These are phyloP conservation scores for Scalesia atractyloides DNA, from an alignment of 129 eudicot genomes.

Conservation along the genomic window DNA sequence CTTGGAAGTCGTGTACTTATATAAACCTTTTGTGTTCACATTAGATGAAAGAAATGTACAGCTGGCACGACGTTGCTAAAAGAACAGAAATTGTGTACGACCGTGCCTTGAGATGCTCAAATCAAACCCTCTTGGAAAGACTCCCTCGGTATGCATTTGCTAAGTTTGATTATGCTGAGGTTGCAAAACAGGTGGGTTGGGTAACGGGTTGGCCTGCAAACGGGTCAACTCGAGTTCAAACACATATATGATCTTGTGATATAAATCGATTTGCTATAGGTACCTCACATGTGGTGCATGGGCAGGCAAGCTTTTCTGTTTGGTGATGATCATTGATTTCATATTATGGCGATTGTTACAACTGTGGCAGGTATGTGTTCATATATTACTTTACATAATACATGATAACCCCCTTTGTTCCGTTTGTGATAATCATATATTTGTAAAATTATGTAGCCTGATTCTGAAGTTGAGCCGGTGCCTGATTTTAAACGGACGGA, in stretches of 20 bases:
- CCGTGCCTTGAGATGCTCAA: constrained; percentile 81
- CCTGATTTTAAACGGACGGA: constrained; percentile 26
- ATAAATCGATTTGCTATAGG: constrained; percentile 43
- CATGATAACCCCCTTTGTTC: not conserved
- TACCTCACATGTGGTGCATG: constrained; percentile 92
- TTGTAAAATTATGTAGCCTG: constrained; percentile 35
- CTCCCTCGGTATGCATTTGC: constrained; percentile 65
- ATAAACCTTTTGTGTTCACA: constrained; percentile 4
- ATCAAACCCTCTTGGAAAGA: constrained; percentile 82
- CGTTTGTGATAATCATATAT: not conserved
- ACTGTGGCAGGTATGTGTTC: constrained; percentile 60
- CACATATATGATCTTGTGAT: constrained; percentile 12
- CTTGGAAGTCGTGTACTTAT: not conserved
- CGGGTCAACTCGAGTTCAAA: not conserved
- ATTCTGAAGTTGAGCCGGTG: constrained; percentile 41
- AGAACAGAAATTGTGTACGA: constrained; percentile 92
- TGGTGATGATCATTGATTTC: constrained; percentile 85
- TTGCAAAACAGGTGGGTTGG: not conserved
- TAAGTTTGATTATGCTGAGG: constrained; percentile 10
- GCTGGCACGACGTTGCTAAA: constrained; percentile 97
- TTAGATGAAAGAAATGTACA: constrained; percentile 88
- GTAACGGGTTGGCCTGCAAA: not conserved
- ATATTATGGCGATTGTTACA: constrained; percentile 77
- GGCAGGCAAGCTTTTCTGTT: constrained; percentile 99
- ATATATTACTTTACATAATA: not conserved